Percentiles rank a stretch among this genome's conserved stretches.
Conservation (phyloP, 306 rosid genomes). For the Glycine soja region DNA sequence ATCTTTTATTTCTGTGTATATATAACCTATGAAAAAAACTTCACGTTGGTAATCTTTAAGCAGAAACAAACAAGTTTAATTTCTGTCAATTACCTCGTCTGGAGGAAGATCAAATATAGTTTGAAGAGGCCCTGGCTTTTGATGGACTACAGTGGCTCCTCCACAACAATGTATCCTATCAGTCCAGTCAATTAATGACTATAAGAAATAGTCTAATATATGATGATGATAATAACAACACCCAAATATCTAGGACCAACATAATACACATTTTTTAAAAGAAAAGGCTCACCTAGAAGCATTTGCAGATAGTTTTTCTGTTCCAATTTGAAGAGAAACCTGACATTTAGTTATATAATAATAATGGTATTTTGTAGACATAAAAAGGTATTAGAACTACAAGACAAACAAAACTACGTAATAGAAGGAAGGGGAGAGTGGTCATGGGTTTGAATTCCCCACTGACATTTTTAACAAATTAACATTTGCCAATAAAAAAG, state of each 20-base stretch:
- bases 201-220: slow-evolving; percentile 20
- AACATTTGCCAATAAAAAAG: too few species aligned
- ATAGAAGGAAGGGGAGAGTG: too few species aligned
- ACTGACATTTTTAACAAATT: too few species aligned
- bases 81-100: slow-evolving; percentile 71
- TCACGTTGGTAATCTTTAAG: neutral
- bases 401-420: neutral
- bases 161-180: slow-evolving; percentile 72
- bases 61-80: slow-evolving; percentile 38
- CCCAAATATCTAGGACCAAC: slow-evolving; percentile 26
- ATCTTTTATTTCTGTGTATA: neutral
- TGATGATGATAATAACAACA: slow-evolving; percentile 37
- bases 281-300: slow-evolving; percentile 69
- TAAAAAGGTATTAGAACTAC: too few species aligned
- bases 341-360: slow-evolving; percentile 48
- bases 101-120: slow-evolving; percentile 69
- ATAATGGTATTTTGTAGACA: too few species aligned
- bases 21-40: neutral
- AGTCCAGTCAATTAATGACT: slow-evolving; percentile 38
- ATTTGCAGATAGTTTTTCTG: slow-evolving; percentile 65
- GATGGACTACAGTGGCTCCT: slow-evolving; percentile 56
- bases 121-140: slow-evolving; percentile 72
- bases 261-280: slow-evolving; percentile 12
- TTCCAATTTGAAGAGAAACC: slow-evolving; percentile 86
- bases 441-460: too few species aligned